phyloP scores from a whole-genome alignment of 257 asterid species.

The Linderniella brevidens region DNA sequence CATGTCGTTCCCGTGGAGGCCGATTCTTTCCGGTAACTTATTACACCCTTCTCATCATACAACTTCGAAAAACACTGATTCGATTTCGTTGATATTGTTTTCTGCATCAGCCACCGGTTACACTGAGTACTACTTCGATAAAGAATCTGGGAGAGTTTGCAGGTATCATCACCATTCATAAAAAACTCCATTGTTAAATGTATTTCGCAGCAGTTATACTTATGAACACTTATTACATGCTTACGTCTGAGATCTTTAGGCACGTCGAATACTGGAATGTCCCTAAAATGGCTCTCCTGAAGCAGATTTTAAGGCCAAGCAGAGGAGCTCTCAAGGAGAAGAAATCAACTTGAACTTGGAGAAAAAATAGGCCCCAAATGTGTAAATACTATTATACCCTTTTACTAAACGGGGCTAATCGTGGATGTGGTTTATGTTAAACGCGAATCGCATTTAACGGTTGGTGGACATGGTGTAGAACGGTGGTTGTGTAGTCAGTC shows the following conservation, averaged over 20 bases:
- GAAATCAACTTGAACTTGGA: constrained; percentile 5
- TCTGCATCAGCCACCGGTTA: constrained; percentile 65
- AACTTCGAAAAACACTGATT: not conserved
- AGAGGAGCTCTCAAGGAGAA: constrained; percentile 14
- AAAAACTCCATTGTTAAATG: not conserved
- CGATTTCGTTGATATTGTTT: not conserved
- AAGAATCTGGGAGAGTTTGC: constrained; percentile 68
- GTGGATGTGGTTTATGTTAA: too few species aligned
- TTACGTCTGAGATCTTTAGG: constrained; percentile 21
- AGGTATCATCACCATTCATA: constrained; percentile 27
- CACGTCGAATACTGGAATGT: constrained; percentile 97
- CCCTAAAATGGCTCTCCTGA: constrained; percentile 81
- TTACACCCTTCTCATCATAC: not conserved
- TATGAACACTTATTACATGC: not conserved
- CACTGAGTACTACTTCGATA: constrained; percentile 71
- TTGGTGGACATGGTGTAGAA: too few species aligned
- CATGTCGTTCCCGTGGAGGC: constrained; percentile 91
- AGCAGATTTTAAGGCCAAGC: constrained; percentile 69
- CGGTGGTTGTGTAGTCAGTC: too few species aligned
- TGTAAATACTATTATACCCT: too few species aligned
- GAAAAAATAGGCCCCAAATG: too few species aligned
- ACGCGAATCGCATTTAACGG: too few species aligned
- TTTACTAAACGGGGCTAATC: too few species aligned
- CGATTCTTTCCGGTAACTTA: constrained; percentile 44
- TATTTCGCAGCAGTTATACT: not conserved